Evolutionary conservation across 257 asterid species (phyloP).

Genomic region (Solanum appendiculatum): DNA sequence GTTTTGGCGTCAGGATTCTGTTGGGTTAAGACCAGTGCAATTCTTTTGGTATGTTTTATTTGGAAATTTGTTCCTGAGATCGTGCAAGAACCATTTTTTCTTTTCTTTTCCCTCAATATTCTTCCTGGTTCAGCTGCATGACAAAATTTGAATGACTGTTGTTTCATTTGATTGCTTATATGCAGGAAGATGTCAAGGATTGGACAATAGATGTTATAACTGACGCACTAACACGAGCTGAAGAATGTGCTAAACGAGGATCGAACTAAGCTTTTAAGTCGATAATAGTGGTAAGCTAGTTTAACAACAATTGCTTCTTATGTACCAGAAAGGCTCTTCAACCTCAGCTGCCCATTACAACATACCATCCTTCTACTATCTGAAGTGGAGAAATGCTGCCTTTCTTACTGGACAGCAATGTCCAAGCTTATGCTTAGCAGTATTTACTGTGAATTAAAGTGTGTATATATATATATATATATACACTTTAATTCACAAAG

Average conservation of each 20-base stretch:
- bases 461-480: not conserved
- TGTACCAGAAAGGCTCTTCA: not conserved
- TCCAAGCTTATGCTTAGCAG: not conserved
- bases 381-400: not conserved
- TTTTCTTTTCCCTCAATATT: not conserved
- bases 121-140: not conserved
- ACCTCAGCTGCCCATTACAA: not conserved
- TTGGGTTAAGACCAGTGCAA: not conserved
- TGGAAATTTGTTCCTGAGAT: not conserved
- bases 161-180: not conserved
- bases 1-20: not conserved
- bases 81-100: not conserved
- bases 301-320: not conserved
- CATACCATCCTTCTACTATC: not conserved
- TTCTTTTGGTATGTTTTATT: not conserved
- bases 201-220: conserved; percentile 80
- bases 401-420: not conserved
- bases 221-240: conserved; percentile 76
- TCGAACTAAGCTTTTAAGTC: conserved; percentile 15
- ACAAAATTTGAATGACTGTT: not conserved
- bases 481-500: not conserved
- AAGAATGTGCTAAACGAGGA: conserved; percentile 57
- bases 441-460: not conserved
- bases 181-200: conserved; percentile 80
- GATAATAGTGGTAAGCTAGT: not conserved